Percentiles rank a stretch among this genome's conserved stretches.
Evolutionary conservation across 2,329 filamentous ascomycete species (phyloP).

Genomic region (Penicillium sp.): DNA sequence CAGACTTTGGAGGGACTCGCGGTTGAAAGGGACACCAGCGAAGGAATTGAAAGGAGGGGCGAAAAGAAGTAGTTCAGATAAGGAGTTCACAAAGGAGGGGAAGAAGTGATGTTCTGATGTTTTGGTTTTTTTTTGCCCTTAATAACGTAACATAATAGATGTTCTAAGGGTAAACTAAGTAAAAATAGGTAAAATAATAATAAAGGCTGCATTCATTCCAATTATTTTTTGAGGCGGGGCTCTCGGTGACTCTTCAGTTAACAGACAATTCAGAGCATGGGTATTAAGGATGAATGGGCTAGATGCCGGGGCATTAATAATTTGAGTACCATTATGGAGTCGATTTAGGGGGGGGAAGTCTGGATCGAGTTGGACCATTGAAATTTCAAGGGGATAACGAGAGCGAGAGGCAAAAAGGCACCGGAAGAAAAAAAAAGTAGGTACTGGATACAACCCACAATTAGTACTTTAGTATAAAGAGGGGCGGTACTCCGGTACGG

Average conservation of each 20-base stretch:
- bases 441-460: background rate
- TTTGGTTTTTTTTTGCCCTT: background rate
- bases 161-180: background rate
- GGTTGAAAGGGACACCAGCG: background rate
- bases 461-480: conserved; percentile 1
- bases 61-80: background rate
- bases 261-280: no score
- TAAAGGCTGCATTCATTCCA: background rate
- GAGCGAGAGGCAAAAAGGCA: background rate
- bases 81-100: conserved; percentile 1
- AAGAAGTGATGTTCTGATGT: background rate
- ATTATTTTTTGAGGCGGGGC: conserved; percentile 13
- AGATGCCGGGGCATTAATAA: background rate
- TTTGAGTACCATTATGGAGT: background rate
- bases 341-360: background rate
- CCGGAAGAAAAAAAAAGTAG: background rate
- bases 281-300: background rate
- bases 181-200: background rate
- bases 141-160: background rate
- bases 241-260: background rate
- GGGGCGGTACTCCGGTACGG: background rate
- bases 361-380: background rate
- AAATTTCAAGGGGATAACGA: background rate
- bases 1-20: background rate
- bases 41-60: conserved; percentile 1